These are phyloP conservation scores for Phlebopus sp. DNA, from an alignment of 1,284 basidiomycete species.

Conservation along the genomic window DNA sequence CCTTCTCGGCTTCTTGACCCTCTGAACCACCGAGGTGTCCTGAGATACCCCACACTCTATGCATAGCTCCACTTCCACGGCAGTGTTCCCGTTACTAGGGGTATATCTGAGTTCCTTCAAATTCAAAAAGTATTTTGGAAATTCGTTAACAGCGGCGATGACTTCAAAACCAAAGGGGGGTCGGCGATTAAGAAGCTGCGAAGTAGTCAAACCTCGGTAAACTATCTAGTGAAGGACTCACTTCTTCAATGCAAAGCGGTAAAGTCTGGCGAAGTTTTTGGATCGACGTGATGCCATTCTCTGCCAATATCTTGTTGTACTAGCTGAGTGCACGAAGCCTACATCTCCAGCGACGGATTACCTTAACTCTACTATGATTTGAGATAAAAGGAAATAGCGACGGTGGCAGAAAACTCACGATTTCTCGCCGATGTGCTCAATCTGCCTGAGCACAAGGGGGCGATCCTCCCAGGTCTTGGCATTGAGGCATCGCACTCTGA, in stretches of 20 bases:
- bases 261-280: conserved; percentile 52
- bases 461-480: conserved; percentile 86
- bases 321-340: conserved; percentile 6
- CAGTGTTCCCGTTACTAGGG: conserved; percentile 42
- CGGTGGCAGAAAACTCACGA: conserved; percentile 54
- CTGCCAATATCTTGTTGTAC: conserved; percentile 59
- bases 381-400: conserved; percentile 2
- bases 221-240: conserved; percentile 29
- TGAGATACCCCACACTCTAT: conserved; percentile 53
- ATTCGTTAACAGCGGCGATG: conserved; percentile 53
- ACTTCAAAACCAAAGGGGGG: conserved; percentile 71
- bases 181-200: conserved; percentile 71
- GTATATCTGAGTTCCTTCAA: conserved; percentile 45
- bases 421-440: conserved; percentile 83
- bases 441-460: conserved; percentile 73
- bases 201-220: conserved; percentile 4
- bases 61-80: conserved; percentile 59
- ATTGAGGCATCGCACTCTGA: conserved; percentile 66
- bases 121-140: conserved; percentile 60
- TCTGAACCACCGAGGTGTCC: conserved; percentile 25
- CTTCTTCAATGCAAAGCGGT: conserved; percentile 60
- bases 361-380: conserved; percentile 49
- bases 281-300: conserved; percentile 67
- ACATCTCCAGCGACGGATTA: conserved; percentile 17
- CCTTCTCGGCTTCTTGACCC: conserved; percentile 46